Conservation (phyloP, 73 alveolate species). For the Stentor roeselii region DNA sequence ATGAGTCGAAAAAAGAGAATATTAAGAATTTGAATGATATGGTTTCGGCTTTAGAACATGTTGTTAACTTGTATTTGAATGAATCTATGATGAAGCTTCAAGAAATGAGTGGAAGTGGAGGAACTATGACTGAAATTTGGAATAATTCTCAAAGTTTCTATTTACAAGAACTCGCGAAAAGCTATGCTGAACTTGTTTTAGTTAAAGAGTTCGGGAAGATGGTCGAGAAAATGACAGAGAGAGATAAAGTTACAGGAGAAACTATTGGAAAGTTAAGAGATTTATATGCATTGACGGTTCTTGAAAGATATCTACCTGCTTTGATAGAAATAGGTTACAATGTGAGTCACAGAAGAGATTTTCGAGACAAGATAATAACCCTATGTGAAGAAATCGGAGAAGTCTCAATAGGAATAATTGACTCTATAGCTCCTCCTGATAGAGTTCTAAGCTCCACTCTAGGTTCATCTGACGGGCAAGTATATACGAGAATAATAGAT, state of each 20-base stretch:
- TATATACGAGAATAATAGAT: conserved; percentile 28
- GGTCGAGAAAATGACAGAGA: not conserved
- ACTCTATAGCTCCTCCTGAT: conserved; percentile 56
- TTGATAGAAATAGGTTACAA: not conserved
- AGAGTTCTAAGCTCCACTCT: conserved; percentile 37
- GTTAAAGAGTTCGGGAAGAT: not conserved
- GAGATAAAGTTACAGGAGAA: not conserved
- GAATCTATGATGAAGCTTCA: not conserved
- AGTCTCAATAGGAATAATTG: conserved; percentile 15
- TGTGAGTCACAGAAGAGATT: not conserved
- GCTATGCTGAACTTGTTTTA: not conserved
- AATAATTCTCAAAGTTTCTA: not conserved
- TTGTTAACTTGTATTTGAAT: not conserved
- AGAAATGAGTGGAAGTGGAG: not conserved
- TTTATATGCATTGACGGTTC: not conserved
- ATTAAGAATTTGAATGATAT: not conserved
- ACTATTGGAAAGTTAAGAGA: not conserved
- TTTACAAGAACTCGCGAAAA: not conserved
- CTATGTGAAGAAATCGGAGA: conserved; percentile 1
- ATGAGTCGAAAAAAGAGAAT: not conserved
- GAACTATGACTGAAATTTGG: not conserved
- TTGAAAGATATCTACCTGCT: not conserved
- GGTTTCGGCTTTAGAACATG: not conserved
- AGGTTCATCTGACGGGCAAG: conserved; percentile 54
- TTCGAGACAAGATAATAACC: not conserved